These are phyloP conservation scores for Exophiala phaeomuriformis DNA, from an alignment of 2,329 filamentous ascomycete genomes.

Conservation along the genomic window DNA sequence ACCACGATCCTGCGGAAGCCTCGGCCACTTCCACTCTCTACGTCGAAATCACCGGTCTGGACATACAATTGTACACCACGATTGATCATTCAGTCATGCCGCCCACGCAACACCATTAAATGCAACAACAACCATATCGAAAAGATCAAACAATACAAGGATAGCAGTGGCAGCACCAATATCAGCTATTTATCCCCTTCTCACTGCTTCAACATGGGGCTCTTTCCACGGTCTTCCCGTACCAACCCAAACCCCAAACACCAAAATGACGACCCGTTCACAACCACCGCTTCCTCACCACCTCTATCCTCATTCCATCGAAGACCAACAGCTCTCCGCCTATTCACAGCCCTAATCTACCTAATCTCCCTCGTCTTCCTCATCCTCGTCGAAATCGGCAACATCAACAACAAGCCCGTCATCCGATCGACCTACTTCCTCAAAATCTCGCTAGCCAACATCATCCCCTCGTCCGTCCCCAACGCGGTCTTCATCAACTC, in stretches of 20 bases:
- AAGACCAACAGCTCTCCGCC: slow-evolving; percentile 45
- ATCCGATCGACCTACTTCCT: slow-evolving; percentile 73
- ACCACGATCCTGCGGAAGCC: too few relatives aligned
- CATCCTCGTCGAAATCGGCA: slow-evolving; percentile 72
- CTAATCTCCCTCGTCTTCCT: slow-evolving; percentile 69
- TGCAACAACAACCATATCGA: too few relatives aligned
- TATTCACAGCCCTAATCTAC: slow-evolving; percentile 62
- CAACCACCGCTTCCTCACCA: slow-evolving; percentile 10
- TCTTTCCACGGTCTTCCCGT: background rate
- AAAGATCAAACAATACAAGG: too few relatives aligned
- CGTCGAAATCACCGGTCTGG: too few relatives aligned
- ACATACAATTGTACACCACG: too few relatives aligned
- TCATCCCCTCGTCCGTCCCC: slow-evolving; percentile 66
- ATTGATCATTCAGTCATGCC: too few relatives aligned
- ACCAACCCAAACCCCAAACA: too few relatives aligned
- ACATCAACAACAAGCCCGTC: slow-evolving; percentile 55
- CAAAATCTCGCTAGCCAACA: slow-evolving; percentile 71
- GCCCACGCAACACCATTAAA: too few relatives aligned
- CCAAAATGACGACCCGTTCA: background rate
- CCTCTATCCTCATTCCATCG: slow-evolving; percentile 23
- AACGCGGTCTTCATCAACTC: slow-evolving; percentile 74
- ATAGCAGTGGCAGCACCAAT: too few relatives aligned
- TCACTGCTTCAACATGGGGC: background rate
- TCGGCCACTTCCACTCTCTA: too few relatives aligned
- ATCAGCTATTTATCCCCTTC: background rate